A percentile compares a stretch with the other conserved stretches of the same genome.
These are phyloP conservation scores for Oenanthe javanica DNA, from an alignment of 140 eudicot genomes.

Conservation along the genomic window DNA sequence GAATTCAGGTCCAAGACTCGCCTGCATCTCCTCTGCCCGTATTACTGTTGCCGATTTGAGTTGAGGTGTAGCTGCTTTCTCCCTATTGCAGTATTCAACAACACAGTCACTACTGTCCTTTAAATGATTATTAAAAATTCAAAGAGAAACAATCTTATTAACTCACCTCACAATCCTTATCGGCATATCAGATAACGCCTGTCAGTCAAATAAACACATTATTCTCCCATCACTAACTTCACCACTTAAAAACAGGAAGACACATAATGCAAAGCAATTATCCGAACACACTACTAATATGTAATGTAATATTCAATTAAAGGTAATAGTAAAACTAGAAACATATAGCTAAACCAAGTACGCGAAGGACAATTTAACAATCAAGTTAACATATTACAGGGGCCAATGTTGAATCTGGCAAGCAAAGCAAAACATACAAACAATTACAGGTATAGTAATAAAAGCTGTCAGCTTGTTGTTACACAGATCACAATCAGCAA, in stretches of 20 bases:
- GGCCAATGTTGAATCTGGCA: background rate
- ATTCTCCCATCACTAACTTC: background rate
- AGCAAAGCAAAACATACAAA: background rate
- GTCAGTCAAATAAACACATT: background rate
- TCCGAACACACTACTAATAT: too few relatives aligned
- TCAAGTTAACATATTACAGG: background rate
- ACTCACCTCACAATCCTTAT: conserved; percentile 26
- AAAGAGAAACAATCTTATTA: background rate
- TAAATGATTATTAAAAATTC: background rate
- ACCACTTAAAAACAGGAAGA: background rate
- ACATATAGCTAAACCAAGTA: background rate
- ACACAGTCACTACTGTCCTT: conserved; percentile 1
- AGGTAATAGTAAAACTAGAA: background rate
- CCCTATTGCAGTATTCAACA: conserved; percentile 18
- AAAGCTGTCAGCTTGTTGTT: background rate
- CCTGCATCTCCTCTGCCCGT: conserved; percentile 52
- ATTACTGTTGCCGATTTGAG: conserved; percentile 39
- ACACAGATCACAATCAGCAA: background rate
- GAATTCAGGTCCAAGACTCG: conserved; percentile 39
- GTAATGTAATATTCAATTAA: background rate
- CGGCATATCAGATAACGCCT: background rate
- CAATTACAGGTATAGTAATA: background rate
- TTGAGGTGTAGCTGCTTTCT: conserved; percentile 17
- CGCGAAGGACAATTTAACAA: background rate
- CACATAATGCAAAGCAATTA: background rate